phyloP scores from a whole-genome alignment of 129 eudicot species.

The Helianthus annuus region HanXRQr2.0-SUNRISE NC_035445.2:136551657-136552156 shows the following conservation, averaged over 20 bases:
- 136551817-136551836: constrained; percentile 17
- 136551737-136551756: not conserved
- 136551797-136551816: constrained; percentile 21
- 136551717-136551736: constrained; percentile 15
- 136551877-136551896: constrained; percentile 9
- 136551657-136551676: constrained; percentile 11
- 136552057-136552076: constrained; percentile 17
- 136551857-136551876: constrained; percentile 18
- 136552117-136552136: constrained; percentile 19
- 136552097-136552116: constrained; percentile 1
- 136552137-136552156: no score
- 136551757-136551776: no score
- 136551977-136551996: not conserved
- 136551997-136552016: constrained; percentile 25
- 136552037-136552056: constrained; percentile 10
- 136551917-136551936: constrained; percentile 4
- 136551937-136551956: not conserved
- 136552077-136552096: constrained; percentile 12
- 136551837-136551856: constrained; percentile 8
- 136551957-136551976: no score
- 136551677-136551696: constrained; percentile 14
- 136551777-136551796: not conserved
- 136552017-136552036: constrained; percentile 6
- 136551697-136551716: not conserved
- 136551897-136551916: not conserved